Base-by-base conservation (phyloP, 768 basidiomycete species). In the Mycena metata region DNA sequence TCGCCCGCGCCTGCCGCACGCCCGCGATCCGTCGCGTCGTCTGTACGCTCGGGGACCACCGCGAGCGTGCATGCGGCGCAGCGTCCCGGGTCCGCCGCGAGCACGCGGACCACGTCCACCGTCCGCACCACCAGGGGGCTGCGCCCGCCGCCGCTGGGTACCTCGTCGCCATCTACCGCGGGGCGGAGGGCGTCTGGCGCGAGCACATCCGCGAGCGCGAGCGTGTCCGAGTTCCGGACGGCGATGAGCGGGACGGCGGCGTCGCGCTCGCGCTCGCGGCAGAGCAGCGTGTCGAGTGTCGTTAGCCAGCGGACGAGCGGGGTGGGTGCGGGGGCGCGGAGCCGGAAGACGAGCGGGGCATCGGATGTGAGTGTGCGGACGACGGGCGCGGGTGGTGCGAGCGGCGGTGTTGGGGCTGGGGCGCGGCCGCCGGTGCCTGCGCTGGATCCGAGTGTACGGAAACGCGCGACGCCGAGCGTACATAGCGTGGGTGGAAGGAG, bases 191-290 rank as follows among this genome's bases (percentile, higher is more conserved):
- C 61, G 23, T 69, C 67, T 4, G 56, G 45, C 3, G 70, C 72
- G 36, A 73, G 69, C 47, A 69, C 71, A 17, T 49, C 42, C 24
- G 51, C 69, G 16, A 64, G 64, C 35, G 41, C 67, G 21, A 67
- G 64, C 17, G 57, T 67, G 17, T 41, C 63, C 39, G 72, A 69
- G 19, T 73, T 74, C 59, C 78, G 77, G 65, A 76, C 76, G 33
- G 66, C 66, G 59, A 35, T 47, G 30, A 56, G 45, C 21, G 72
- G 74, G 30, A 77, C 79, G 26, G 73, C 74, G 23, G 67, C 71
- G 55, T 69, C 74, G 12, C 71, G 82, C 33, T 81, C 74, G 12
- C 71, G 82, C 33, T 81, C 79, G 65, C 74, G 79, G 59, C 83
- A 83, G 71, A 79, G 74, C 68, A 82, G 80, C 1, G 60, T 69